These are phyloP conservation scores for Ceriops zippeliana DNA, from an alignment of 345 rosid genomes.

Conservation along the genomic window DNA sequence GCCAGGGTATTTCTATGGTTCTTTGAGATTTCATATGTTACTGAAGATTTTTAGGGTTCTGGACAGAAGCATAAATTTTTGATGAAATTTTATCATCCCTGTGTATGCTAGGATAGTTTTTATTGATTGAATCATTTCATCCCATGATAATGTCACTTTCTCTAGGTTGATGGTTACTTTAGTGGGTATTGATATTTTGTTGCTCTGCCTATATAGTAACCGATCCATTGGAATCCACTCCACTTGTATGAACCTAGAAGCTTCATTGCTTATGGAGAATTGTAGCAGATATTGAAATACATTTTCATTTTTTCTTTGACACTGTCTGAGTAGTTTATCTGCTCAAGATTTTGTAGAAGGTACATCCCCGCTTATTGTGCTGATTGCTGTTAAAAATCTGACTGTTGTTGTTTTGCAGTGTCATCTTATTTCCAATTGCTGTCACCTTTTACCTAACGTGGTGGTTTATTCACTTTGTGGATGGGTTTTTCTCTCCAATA, in stretches of 20 bases:
- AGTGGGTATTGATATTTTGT: neutral
- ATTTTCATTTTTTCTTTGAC: neutral
- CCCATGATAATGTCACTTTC: neutral
- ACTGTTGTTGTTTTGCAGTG: constrained; percentile 56
- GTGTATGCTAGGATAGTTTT: neutral
- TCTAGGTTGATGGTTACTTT: neutral
- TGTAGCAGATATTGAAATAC: neutral
- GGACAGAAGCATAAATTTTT: neutral
- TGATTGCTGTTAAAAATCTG: constrained; percentile 18
- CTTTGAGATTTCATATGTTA: no score
- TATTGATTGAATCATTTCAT: neutral
- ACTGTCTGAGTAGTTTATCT: neutral
- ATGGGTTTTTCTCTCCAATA: constrained; percentile 96
- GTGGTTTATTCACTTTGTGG: constrained; percentile 99
- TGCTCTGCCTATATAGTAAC: neutral
- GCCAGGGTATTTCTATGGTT: no score
- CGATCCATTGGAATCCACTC: neutral
- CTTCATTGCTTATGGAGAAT: neutral
- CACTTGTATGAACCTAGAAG: neutral
- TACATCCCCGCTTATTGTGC: neutral
- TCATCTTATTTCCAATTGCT: constrained; percentile 88
- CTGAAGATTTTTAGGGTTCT: no score
- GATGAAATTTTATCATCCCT: neutral
- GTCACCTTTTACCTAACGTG: constrained; percentile 93
- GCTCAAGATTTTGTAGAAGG: neutral